Base-by-base conservation (phyloP, 83 land plant genomes). In the Picea abies region DNA sequence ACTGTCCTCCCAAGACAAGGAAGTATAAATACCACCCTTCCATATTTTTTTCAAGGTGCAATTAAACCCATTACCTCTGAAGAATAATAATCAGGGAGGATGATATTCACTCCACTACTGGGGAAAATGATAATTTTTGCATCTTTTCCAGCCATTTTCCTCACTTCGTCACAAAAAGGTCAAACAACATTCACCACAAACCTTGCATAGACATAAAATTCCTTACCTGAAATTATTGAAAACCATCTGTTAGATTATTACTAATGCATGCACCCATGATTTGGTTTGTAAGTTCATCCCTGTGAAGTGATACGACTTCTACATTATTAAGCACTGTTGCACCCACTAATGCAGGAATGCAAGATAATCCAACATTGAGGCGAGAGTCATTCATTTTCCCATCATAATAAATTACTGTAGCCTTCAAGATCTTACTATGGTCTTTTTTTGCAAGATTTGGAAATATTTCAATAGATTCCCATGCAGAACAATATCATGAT, bases 11-110 rank as follows among this genome's bases (percentile, higher is more conserved):
- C n/a, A n/a, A n/a, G n/a, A n/a, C n/a, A n/a, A n/a, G n/a, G n/a
- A n/a, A n/a, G n/a, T n/a, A n/a, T n/a, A n/a, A n/a, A n/a, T n/a
- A 97, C 92, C 68, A 98, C 99, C 60, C 99, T 95, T 1, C 99
- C 99, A 90, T 98, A 95, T 84, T 98, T 98, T 20, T 99, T 98
- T 84, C 94, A 96, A 14, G 98, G 98, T 81, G 96, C 97, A 86
- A 98, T 98, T 44, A 98, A 79, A 4, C 99, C 99, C 98, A 98
- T 96, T 22, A 92, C 97, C 63, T 96, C 97, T 49, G 98, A 97
- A 63, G 98, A 96, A 82, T 96, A 96, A 80, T 96, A 98, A 83
- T 98, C 96, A 81, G 99, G 98, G 78, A 98, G 94, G 66, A 98
- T 92, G 49, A 98, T 86, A 80, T 98, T 98, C 5, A 96, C 99